These are phyloP conservation scores for Macroventuria anomochaeta DNA, from an alignment of 2,329 filamentous ascomycete species.

Conservation along the genomic window DNA sequence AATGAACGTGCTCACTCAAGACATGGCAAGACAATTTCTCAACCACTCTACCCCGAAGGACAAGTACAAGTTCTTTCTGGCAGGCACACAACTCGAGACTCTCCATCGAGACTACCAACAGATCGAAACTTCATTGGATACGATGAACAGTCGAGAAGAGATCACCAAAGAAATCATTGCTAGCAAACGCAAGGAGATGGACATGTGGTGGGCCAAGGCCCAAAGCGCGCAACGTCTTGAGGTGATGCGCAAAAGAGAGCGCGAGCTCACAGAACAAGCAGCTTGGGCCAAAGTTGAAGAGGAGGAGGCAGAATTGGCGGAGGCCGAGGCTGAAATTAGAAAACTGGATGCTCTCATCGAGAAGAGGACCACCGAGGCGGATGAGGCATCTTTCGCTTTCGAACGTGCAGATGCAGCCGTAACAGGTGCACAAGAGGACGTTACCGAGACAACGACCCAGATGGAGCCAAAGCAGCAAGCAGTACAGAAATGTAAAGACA, in stretches of 20 bases:
- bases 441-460: slow-evolving; percentile 44
- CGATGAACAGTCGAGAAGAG: slow-evolving; percentile 68
- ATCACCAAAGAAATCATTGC: slow-evolving; percentile 69
- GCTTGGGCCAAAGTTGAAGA: slow-evolving; percentile 89
- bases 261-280: slow-evolving; percentile 68
- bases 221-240: slow-evolving; percentile 71
- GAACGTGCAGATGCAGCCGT: slow-evolving; percentile 53
- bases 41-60: slow-evolving; percentile 80
- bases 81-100: slow-evolving; percentile 91
- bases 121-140: slow-evolving; percentile 78
- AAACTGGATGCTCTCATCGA: slow-evolving; percentile 57
- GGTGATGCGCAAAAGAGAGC: slow-evolving; percentile 66
- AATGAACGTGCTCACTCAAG: slow-evolving; percentile 93
- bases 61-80: slow-evolving; percentile 97
- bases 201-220: slow-evolving; percentile 69
- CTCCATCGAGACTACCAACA: slow-evolving; percentile 90
- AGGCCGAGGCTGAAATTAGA: slow-evolving; percentile 37
- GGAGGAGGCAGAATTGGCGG: slow-evolving; percentile 63
- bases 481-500: slow-evolving; percentile 58
- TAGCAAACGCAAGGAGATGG: slow-evolving; percentile 62
- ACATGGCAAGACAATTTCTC: slow-evolving; percentile 91
- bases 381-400: slow-evolving; percentile 52
- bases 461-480: slow-evolving; percentile 56
- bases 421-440: slow-evolving; percentile 45
- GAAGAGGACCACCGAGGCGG: slow-evolving; percentile 54